Evolutionary conservation across 495 filamentous ascomycete species (phyloP).

Genomic region (Amphirosellinia nigrospora): DNA sequence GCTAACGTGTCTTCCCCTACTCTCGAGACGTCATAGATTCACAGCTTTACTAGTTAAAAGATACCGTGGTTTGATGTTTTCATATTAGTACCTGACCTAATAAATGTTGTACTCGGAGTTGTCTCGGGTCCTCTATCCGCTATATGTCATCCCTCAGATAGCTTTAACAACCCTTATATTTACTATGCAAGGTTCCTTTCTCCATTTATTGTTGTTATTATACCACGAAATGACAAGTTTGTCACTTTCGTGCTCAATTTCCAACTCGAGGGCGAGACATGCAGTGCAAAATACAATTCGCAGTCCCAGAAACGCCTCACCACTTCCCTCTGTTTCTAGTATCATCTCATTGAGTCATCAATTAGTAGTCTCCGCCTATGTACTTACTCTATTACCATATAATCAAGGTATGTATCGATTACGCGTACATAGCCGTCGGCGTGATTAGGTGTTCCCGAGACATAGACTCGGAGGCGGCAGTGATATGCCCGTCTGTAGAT

Average conservation of each 20-base stretch:
- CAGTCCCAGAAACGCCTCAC: background rate
- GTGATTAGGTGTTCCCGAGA: background rate
- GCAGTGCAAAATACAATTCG: background rate
- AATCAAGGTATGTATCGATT: background rate
- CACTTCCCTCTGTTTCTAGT: background rate
- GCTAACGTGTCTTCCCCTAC: background rate
- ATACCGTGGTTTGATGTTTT: background rate
- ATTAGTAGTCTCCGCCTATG: background rate
- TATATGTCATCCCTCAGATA: background rate
- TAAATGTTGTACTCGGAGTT: background rate
- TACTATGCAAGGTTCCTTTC: background rate
- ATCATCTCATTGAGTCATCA: background rate
- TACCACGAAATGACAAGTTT: background rate
- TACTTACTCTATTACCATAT: background rate
- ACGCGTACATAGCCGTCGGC: background rate
- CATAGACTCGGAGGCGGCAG: no score
- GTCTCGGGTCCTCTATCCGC: background rate
- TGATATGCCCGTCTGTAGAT: background rate
- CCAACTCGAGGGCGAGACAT: background rate
- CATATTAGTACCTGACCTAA: background rate
- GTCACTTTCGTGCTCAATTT: background rate
- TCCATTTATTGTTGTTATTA: background rate
- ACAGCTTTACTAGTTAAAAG: background rate
- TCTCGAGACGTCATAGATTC: background rate
- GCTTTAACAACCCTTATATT: background rate